Conservation (phyloP, 2,329 filamentous ascomycete genomes). For the Epichloe amarillans region DNA sequence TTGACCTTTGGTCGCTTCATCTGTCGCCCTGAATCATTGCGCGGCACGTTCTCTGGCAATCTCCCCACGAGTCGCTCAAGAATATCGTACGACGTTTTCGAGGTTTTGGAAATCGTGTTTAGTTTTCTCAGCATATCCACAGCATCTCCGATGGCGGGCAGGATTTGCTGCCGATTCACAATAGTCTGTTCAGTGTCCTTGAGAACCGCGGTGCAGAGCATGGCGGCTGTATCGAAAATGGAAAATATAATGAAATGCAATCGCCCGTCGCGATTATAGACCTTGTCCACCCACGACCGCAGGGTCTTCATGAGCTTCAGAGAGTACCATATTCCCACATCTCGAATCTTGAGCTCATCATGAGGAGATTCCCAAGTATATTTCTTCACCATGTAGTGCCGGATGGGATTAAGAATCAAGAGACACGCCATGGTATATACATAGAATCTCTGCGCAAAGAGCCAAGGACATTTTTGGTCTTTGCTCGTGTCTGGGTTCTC, state of each 20-base stretch:
- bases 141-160: slow-evolving; percentile 22
- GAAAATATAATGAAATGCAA: slow-evolving; percentile 38
- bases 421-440: slow-evolving; percentile 30
- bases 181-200: slow-evolving; percentile 29
- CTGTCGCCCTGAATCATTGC: background rate
- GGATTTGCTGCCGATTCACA: slow-evolving; percentile 24
- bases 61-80: slow-evolving; percentile 17
- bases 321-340: slow-evolving; percentile 27
- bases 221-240: slow-evolving; percentile 36
- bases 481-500: slow-evolving; percentile 25
- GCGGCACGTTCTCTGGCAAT: slow-evolving; percentile 10
- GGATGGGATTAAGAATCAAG: slow-evolving; percentile 32
- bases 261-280: slow-evolving; percentile 31
- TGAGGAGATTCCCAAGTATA: slow-evolving; percentile 14
- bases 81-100: slow-evolving; percentile 22
- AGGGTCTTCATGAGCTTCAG: slow-evolving; percentile 28
- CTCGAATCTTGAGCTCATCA: slow-evolving; percentile 22
- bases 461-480: slow-evolving; percentile 25
- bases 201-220: slow-evolving; percentile 35
- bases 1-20: slow-evolving; percentile 4
- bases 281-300: slow-evolving; percentile 27
- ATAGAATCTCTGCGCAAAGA: slow-evolving; percentile 33
- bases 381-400: slow-evolving; percentile 29
- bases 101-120: slow-evolving; percentile 19
- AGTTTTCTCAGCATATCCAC: slow-evolving; percentile 20